Conservation (phyloP, 2,329 filamentous ascomycete species). For the Anthostomella pinea region DNA sequence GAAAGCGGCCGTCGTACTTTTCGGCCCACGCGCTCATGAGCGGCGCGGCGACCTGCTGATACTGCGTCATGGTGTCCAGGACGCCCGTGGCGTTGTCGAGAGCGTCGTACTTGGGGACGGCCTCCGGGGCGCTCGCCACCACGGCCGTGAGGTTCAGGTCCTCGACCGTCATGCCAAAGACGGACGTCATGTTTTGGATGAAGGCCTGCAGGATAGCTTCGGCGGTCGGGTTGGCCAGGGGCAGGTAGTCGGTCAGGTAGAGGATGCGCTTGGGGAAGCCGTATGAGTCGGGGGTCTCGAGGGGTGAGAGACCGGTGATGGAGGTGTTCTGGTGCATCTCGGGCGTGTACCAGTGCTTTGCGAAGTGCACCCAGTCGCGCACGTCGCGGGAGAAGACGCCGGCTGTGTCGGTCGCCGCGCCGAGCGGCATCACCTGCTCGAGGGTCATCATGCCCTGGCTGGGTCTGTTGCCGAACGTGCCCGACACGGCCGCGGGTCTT, state of each 20-base stretch:
- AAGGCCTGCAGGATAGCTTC: slow-evolving; percentile 37
- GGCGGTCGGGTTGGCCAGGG: slow-evolving; percentile 38
- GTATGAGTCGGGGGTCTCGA: slow-evolving; percentile 33
- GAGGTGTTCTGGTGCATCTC: slow-evolving; percentile 32
- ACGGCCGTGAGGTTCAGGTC: slow-evolving; percentile 36
- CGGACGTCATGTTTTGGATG: slow-evolving; percentile 31
- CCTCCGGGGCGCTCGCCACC: slow-evolving; percentile 28
- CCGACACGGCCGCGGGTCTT: slow-evolving; percentile 26
- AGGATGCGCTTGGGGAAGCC: slow-evolving; percentile 37
- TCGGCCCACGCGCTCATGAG: slow-evolving; percentile 31
- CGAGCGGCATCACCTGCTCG: slow-evolving; percentile 22
- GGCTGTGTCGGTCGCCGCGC: slow-evolving; percentile 26
- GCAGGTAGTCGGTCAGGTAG: slow-evolving; percentile 40
- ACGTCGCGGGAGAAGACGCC: slow-evolving; percentile 27
- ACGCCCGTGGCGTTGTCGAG: slow-evolving; percentile 28
- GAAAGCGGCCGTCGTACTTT: slow-evolving; percentile 36
- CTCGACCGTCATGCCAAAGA: slow-evolving; percentile 37
- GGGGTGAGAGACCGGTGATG: slow-evolving; percentile 35
- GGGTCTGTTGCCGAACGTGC: slow-evolving; percentile 29
- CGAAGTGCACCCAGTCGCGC: slow-evolving; percentile 32
- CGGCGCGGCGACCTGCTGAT: slow-evolving; percentile 31
- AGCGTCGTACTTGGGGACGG: slow-evolving; percentile 25
- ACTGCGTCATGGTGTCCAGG: slow-evolving; percentile 34
- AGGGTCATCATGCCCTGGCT: slow-evolving; percentile 26
- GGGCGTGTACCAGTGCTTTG: slow-evolving; percentile 37